Evolutionary conservation across 2,329 filamentous ascomycete species (phyloP), one percentile per base, ranked within the genome.

Genomic region (Ceratocystis destructans): DNA sequence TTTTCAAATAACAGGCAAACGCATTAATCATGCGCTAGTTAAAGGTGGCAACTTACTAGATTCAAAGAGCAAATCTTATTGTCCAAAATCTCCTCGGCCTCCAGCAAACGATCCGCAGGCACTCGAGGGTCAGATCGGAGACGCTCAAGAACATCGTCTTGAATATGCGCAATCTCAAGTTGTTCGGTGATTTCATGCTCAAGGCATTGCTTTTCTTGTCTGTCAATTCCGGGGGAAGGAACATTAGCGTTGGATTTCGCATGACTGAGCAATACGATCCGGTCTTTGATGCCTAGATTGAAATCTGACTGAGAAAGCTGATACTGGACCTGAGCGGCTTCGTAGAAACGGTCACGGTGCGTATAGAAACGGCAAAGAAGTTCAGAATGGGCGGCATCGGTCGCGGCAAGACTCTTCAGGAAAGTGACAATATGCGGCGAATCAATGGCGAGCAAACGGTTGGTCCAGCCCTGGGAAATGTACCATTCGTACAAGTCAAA

Each of bases 401-500:
- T 84, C 3, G 79, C 78, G 0, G 90, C 89, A 68, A 90, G 87
- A 64, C 88, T 86, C 72, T 89, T 81, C 2, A 99, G 83, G 74
- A 96, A 99, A 1, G 86, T 88, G 53, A 95, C 83, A 31, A 97
- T 90, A 71, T 91, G 92, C 0, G 87, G 84, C 4, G 92, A 96
- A 67, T 92, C 84, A 64, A 94, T 90, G 45, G 87, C 85, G 44
- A 99, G 83, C 33, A 99, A 82, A 15, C 91, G 87, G 69, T 96
- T 90, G 8, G 85, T 88, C 85, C 89, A 92, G 20, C 88, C 87
- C 73, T 92, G 87, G 65, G 82, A 77, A 70, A 97, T 86, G 75
- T 99, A 99, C 93, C 94, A 99, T 72, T 96, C 92, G 74, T 96
- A 99, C n/a, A 99, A 81, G 71, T 90, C 90, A 69, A 90, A 95